Evolutionary conservation across 352 stramenopile species (phyloP), one percentile per base, ranked within the genome.

Genomic region (Globisporangium perplexum): DNA sequence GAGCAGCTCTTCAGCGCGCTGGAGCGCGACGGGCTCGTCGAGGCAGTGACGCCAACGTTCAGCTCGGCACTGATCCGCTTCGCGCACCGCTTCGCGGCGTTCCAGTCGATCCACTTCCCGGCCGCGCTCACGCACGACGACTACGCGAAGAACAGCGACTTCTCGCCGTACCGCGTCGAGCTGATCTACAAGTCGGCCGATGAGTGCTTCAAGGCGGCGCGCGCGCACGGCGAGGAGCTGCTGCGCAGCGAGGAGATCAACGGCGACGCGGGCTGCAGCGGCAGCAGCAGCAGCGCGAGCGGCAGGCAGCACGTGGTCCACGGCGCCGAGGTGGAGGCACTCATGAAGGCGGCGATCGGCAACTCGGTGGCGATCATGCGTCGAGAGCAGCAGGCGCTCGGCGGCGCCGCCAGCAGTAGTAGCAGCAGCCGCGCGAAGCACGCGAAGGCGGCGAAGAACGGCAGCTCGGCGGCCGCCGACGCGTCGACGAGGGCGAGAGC

Each of bases 101-200:
- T 94, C 61, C 75, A 83, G 60, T 69, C 69, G 30, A 67, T 94
- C 8, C 72, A 89, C 54, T 92, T 80, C 43, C 84, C 84, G 1
- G 73, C 80, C 39, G 57, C 77, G 8, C 71, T 94, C 14, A 74
- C 65, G 7, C 85, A 83, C 58, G 82, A 88, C 1, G 82, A 94
- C 50, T 89, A 74, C 43, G 57, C 66, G 39, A 64, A 86, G 56
- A 94, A 91, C 68, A 88, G 73, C 55, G 80, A 92, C 49, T 94
- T 94, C 53, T 83, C 78, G 50, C 63, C 60, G 24, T 93, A 88
- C 62, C 62, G 81, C 15, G 53, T 85, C 8, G 68, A 84, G 30
- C 59, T 94, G 44, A 85, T 94, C 52, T 90, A 88, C 71, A 86
- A 88, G 51, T 94, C 84, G 35, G 74, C 69, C 0, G 84, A 94